Conservation (phyloP, 2,329 filamentous ascomycete genomes). For the Huntiella abstrusa region DNA sequence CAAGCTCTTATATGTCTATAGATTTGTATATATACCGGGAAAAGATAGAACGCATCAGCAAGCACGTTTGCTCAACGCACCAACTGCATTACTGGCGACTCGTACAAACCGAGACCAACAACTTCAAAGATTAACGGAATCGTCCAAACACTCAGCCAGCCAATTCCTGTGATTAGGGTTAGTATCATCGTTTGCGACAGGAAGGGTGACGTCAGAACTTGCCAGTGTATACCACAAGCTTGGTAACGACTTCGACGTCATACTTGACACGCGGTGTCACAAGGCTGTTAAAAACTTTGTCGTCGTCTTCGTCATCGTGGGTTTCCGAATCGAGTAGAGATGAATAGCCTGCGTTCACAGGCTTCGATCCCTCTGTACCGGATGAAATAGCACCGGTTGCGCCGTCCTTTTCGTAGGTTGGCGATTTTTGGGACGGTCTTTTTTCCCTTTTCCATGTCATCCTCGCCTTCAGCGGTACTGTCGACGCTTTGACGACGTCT, state of each 20-base stretch:
- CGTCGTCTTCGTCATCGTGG: conserved; percentile 41
- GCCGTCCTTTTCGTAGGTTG: conserved; percentile 12
- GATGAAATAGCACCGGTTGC: conserved; percentile 16
- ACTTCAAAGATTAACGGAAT: conserved; percentile 55
- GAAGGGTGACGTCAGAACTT: conserved; percentile 18
- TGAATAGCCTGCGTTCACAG: neutral
- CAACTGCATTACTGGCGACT: conserved; percentile 4
- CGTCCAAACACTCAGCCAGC: conserved; percentile 58
- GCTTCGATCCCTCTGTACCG: neutral
- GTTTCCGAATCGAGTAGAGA: conserved; percentile 19
- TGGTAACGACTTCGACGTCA: conserved; percentile 97
- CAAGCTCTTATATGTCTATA: no score
- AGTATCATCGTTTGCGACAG: conserved; percentile 10
- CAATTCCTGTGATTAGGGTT: conserved; percentile 42
- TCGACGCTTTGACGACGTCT: conserved; percentile 34
- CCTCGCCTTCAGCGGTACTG: conserved; percentile 16
- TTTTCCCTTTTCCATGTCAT: neutral
- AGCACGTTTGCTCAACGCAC: neutral
- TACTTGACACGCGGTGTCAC: conserved; percentile 80
- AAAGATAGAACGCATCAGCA: no score
- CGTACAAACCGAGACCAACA: conserved; percentile 28
- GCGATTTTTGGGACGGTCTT: conserved; percentile 1
- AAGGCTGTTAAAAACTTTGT: conserved; percentile 67
- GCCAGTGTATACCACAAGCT: conserved; percentile 88
- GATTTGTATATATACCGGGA: no score